Evolutionary conservation across 2,329 filamentous ascomycete species (phyloP).

Genomic region (Herpotrichia juniperi): DNA sequence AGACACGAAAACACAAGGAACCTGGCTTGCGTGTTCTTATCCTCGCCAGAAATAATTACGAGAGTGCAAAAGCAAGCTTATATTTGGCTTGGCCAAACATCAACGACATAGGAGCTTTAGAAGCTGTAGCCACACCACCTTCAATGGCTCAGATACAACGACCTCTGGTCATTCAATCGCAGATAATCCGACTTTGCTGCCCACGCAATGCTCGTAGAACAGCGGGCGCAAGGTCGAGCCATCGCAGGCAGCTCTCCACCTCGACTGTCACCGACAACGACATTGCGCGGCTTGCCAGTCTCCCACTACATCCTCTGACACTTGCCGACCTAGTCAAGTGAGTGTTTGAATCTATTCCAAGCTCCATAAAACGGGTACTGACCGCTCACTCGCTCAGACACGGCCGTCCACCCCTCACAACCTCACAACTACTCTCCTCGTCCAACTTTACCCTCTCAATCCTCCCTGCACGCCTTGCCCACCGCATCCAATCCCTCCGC

Average conservation of each 20-base stretch:
- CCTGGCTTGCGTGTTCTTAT: background rate
- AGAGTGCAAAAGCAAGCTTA: background rate
- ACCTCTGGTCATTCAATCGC: conserved; percentile 43
- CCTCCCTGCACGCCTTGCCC: conserved; percentile 88
- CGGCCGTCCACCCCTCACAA: conserved; percentile 83
- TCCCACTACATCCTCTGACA: conserved; percentile 80
- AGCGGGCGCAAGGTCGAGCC: conserved; percentile 22
- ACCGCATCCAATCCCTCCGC: conserved; percentile 89
- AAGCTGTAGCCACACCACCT: background rate
- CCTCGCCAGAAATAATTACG: background rate
- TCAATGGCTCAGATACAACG: conserved; percentile 40
- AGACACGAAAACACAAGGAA: background rate
- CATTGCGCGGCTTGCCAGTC: conserved; percentile 77
- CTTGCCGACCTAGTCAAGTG: conserved; percentile 89
- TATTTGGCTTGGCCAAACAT: background rate
- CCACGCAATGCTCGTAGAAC: conserved; percentile 28
- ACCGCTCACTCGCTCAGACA: conserved; percentile 52
- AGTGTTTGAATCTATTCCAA: conserved; percentile 21
- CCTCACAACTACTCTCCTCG: conserved; percentile 80
- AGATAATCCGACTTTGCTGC: conserved; percentile 42
- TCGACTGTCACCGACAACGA: conserved; percentile 68
- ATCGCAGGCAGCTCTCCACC: conserved; percentile 40
- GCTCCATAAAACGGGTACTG: conserved; percentile 15
- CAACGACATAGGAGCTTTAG: background rate
- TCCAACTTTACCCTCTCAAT: conserved; percentile 96